These are phyloP conservation scores for Bidens hawaiensis DNA, from an alignment of 140 eudicot genomes.

Conservation along the genomic window DNA sequence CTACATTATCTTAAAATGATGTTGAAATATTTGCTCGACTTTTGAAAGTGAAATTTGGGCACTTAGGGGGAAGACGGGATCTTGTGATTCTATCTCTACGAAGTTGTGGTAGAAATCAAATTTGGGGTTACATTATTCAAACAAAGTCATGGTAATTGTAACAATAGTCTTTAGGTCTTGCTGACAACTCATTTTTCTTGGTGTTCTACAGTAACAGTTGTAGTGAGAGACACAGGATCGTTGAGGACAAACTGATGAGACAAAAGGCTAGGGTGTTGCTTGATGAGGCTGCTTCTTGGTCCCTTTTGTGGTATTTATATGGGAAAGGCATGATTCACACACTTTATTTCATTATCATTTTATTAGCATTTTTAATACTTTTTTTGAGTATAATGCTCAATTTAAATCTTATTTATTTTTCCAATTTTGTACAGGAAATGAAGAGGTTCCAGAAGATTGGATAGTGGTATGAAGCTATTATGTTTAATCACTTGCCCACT, in stretches of 20 bases:
- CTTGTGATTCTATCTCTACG: background rate
- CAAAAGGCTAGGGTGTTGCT: constrained; percentile 79
- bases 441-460: constrained; percentile 68
- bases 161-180: background rate
- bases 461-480: constrained; percentile 48
- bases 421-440: constrained; percentile 51
- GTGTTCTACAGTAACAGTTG: constrained; percentile 59
- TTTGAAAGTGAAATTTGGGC: background rate
- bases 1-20: background rate
- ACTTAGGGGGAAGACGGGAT: background rate
- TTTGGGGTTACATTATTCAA: background rate
- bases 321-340: constrained; percentile 63
- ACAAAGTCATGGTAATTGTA: background rate
- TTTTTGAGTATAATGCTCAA: background rate
- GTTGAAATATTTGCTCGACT: background rate
- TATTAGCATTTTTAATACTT: background rate
- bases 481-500: background rate
- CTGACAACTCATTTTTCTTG: constrained; percentile 10
- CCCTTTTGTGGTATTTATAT: constrained; percentile 93
- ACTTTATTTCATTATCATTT: constrained; percentile 2
- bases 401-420: constrained; percentile 1
- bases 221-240: constrained; percentile 64
- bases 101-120: background rate
- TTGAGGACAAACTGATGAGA: constrained; percentile 91
- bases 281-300: constrained; percentile 99